Percentiles rank a stretch among this genome's conserved stretches.
These are phyloP conservation scores for Cokeromyces recurvatus DNA, from an alignment of 371 early-diverging fungal species.

Conservation along the genomic window DNA sequence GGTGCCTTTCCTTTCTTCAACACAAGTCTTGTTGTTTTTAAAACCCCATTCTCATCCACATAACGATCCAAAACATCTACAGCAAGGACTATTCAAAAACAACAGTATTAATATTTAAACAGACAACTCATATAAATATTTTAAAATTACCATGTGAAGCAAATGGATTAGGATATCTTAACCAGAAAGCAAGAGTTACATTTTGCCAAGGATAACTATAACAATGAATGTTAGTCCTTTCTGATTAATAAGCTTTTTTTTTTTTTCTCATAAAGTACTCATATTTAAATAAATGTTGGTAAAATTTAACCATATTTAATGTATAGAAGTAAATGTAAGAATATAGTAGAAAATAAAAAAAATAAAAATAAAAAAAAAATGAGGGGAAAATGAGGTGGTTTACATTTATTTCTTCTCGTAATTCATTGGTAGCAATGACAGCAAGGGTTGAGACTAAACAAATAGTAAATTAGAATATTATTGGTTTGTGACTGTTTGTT, in stretches of 20 bases:
- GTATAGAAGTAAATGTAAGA: background rate
- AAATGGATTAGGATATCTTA: conserved; percentile 97
- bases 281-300: conserved; percentile 68
- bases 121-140: background rate
- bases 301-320: conserved; percentile 42
- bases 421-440: background rate
- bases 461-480: too few relatives aligned
- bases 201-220: conserved; percentile 74
- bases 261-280: conserved; percentile 41
- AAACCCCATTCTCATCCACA: conserved; percentile 77
- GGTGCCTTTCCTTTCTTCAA: conserved; percentile 86
- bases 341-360: background rate
- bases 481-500: too few relatives aligned
- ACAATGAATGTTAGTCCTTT: background rate
- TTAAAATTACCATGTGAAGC: conserved; percentile 73
- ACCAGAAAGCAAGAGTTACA: conserved; percentile 86
- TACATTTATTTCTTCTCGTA: background rate
- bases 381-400: background rate
- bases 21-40: conserved; percentile 85
- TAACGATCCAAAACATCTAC: conserved; percentile 87
- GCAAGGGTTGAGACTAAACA: conserved; percentile 9
- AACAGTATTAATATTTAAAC: background rate
- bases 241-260: conserved; percentile 6
- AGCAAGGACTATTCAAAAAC: conserved; percentile 71
- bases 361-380: background rate